These are phyloP conservation scores for Ceratobasidium sp. DNA, from an alignment of 1,284 basidiomycete genomes.

Conservation along the genomic window DNA sequence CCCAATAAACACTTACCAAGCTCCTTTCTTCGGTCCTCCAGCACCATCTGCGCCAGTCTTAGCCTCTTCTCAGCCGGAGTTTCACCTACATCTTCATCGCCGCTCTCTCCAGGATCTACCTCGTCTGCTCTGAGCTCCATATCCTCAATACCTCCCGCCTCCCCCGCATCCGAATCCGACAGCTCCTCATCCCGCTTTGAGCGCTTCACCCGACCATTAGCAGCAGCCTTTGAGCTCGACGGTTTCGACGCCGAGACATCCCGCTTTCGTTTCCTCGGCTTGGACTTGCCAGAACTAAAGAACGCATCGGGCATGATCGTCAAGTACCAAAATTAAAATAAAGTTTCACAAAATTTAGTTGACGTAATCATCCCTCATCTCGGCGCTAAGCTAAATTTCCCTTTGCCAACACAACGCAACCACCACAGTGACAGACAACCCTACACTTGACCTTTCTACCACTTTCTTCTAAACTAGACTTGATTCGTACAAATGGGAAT, in stretches of 20 bases:
- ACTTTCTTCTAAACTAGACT: neutral
- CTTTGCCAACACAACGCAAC: constrained; percentile 25
- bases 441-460: too few relatives aligned
- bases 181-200: constrained; percentile 75
- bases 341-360: constrained; percentile 42
- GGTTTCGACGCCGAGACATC: constrained; percentile 42
- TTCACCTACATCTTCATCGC: constrained; percentile 87
- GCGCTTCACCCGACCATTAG: constrained; percentile 37
- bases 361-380: constrained; percentile 31
- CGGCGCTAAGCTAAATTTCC: constrained; percentile 12
- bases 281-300: constrained; percentile 45
- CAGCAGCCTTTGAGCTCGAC: constrained; percentile 35
- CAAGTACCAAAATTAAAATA: neutral
- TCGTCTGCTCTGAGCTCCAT: constrained; percentile 78
- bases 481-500: constrained; percentile 30
- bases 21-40: constrained; percentile 85
- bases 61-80: constrained; percentile 95
- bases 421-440: too few relatives aligned
- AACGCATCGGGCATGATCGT: constrained; percentile 47
- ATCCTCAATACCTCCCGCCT: constrained; percentile 69
- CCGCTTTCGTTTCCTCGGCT: constrained; percentile 48
- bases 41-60: constrained; percentile 89
- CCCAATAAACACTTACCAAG: constrained; percentile 67
- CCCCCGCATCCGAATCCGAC: constrained; percentile 69
- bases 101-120: constrained; percentile 70